Conservation (phyloP, 2,329 filamentous ascomycete species). For the Diaporthe destruens region DNA sequence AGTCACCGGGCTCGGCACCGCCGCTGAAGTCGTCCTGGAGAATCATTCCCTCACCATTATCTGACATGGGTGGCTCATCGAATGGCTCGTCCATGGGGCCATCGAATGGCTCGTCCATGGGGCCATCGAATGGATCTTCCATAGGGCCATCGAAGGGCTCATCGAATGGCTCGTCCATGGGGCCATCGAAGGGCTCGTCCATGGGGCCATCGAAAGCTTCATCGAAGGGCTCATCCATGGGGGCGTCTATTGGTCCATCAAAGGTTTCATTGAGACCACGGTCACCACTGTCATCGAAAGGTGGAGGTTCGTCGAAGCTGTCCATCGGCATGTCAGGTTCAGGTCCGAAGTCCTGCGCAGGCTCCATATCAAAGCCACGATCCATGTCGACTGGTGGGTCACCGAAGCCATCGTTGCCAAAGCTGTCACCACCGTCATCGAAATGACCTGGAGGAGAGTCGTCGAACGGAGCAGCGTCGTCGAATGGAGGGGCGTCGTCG, state of each 20-base stretch:
- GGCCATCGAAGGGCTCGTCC: neutral
- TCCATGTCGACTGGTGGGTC: neutral
- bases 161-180: neutral
- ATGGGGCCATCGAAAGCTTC: neutral
- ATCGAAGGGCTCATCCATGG: neutral
- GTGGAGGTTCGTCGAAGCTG: neutral
- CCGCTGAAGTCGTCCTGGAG: neutral
- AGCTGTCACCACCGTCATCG: neutral
- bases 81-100: neutral
- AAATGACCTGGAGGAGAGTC: neutral
- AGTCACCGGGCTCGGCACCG: neutral
- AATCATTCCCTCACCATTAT: neutral
- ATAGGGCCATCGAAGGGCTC: neutral
- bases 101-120: neutral
- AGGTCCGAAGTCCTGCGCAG: neutral
- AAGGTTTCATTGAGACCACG: no score
- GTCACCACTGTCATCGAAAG: neutral
- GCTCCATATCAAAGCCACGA: neutral
- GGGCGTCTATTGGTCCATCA: neutral
- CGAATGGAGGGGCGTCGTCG: neutral
- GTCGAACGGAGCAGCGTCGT: neutral
- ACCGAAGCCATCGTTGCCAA: neutral
- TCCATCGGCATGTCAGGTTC: neutral
- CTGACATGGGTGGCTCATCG: neutral
- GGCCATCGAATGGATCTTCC: neutral